phyloP scores from a whole-genome alignment of 1,139 yeast species.

The Zhuliangozyma blackwelliae region DNA sequence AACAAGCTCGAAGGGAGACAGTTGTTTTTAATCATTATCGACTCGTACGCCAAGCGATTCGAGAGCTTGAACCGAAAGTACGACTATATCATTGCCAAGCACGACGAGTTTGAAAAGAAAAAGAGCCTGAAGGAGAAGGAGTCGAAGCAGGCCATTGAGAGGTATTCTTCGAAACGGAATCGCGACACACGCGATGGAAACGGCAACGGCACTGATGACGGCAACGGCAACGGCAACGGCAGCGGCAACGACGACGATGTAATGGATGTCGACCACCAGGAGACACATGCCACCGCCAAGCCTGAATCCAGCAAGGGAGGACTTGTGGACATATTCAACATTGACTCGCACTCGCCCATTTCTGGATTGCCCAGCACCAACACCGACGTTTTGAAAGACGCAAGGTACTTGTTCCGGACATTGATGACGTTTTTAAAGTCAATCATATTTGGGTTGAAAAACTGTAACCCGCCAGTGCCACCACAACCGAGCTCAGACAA shows the following conservation, averaged over 20 bases:
- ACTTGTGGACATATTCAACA: slow-evolving; percentile 36
- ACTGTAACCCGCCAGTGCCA: slow-evolving; percentile 84
- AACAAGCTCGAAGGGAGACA: slow-evolving; percentile 84
- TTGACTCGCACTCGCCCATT: slow-evolving; percentile 40
- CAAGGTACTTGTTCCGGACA: slow-evolving; percentile 82
- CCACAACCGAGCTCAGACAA: slow-evolving; percentile 52
- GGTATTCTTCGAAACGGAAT: slow-evolving; percentile 30
- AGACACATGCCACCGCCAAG: slow-evolving; percentile 9
- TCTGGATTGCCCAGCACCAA: slow-evolving; percentile 28
- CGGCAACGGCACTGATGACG: slow-evolving; percentile 5
- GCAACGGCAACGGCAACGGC: slow-evolving; percentile 13
- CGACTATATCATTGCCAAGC: slow-evolving; percentile 61
- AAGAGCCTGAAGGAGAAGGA: slow-evolving; percentile 40
- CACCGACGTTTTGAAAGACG: slow-evolving; percentile 77
- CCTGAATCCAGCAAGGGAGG: too few species aligned
- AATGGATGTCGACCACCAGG: slow-evolving; percentile 14
- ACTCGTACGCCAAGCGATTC: slow-evolving; percentile 83
- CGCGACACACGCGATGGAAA: slow-evolving; percentile 1
- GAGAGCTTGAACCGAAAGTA: slow-evolving; percentile 70
- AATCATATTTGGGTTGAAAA: slow-evolving; percentile 82
- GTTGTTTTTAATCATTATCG: slow-evolving; percentile 74
- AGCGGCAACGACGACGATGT: slow-evolving; percentile 2
- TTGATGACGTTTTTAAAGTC: slow-evolving; percentile 88
- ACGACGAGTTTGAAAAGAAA: slow-evolving; percentile 47
- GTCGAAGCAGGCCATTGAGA: slow-evolving; percentile 36